A percentile compares a stretch with the other conserved stretches of the same genome.
Evolutionary conservation across 2,329 filamentous ascomycete genomes (phyloP).

Genomic region (Harringtonia aguacate): DNA sequence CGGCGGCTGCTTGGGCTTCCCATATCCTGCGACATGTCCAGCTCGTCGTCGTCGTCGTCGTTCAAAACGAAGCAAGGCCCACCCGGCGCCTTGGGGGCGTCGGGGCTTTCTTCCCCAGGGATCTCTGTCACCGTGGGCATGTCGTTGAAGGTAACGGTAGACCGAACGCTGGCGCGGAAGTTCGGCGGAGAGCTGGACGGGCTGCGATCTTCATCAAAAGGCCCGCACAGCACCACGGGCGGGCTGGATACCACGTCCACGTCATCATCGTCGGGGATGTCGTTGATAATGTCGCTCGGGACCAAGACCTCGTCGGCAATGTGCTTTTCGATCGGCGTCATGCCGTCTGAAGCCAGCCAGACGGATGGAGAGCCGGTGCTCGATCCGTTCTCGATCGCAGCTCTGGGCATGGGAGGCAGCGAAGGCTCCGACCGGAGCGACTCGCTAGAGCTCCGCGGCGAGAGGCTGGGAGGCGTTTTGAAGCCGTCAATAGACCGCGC

Average conservation of each 20-base stretch:
- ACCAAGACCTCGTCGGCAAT: no score
- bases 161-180: conserved; percentile 24
- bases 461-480: conserved; percentile 1
- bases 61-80: conserved; percentile 27
- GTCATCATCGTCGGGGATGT: conserved; percentile 29
- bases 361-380: not conserved
- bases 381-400: conserved; percentile 21
- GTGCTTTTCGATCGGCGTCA: not conserved
- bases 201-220: conserved; percentile 19
- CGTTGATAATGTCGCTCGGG: conserved; percentile 17
- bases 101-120: conserved; percentile 26
- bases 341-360: not conserved
- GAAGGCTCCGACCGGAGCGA: conserved; percentile 11
- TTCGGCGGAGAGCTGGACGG: conserved; percentile 38
- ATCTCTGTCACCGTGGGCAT: conserved; percentile 32
- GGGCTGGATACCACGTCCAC: conserved; percentile 13
- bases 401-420: conserved; percentile 27
- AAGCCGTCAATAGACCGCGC: not conserved
- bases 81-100: conserved; percentile 27
- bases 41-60: conserved; percentile 25
- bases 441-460: conserved; percentile 6
- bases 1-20: conserved; percentile 16
- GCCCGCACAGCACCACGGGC: no score
- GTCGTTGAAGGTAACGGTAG: conserved; percentile 31
- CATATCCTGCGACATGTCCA: conserved; percentile 27